Conservation (phyloP, 768 basidiomycete genomes). For the Russula vinacea region DNA sequence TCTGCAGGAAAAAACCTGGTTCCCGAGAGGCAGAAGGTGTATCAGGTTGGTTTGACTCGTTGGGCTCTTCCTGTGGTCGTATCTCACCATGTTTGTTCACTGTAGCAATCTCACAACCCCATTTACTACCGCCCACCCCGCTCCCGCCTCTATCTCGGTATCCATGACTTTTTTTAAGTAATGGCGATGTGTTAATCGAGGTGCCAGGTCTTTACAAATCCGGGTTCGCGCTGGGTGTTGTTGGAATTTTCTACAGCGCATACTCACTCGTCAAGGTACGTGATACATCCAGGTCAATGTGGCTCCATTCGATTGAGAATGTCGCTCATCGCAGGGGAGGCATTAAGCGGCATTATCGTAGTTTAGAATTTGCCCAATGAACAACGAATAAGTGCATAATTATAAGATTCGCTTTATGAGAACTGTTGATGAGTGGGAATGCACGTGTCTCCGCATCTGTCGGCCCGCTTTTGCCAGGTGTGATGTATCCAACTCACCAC, state of each 20-base stretch:
- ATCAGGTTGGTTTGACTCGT: conserved; percentile 52
- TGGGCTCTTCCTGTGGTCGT: not conserved
- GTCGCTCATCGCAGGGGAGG: conserved; percentile 11
- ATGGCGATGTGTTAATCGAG: conserved; percentile 9
- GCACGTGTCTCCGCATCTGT: not conserved
- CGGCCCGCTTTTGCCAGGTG: not conserved
- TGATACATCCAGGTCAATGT: not conserved
- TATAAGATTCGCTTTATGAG: not conserved
- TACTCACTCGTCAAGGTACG: conserved; percentile 45
- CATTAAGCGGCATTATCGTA: conserved; percentile 4
- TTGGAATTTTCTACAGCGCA: conserved; percentile 50
- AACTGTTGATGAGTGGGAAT: too few species aligned
- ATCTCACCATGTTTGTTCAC: conserved; percentile 5
- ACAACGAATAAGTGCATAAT: conserved; percentile 3
- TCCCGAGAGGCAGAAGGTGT: conserved; percentile 58
- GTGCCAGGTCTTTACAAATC: conserved; percentile 52
- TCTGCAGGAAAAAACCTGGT: conserved; percentile 59
- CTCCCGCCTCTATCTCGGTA: conserved; percentile 63
- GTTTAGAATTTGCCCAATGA: conserved; percentile 11
- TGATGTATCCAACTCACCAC: not conserved
- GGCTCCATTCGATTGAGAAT: not conserved
- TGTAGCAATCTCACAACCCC: conserved; percentile 44
- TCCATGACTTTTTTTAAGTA: conserved; percentile 28
- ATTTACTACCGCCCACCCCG: conserved; percentile 61
- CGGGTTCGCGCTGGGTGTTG: conserved; percentile 53